Evolutionary conservation across 345 rosid genomes (phyloP), one percentile per base, ranked within the genome.

Genomic region (Angophora floribunda): DNA sequence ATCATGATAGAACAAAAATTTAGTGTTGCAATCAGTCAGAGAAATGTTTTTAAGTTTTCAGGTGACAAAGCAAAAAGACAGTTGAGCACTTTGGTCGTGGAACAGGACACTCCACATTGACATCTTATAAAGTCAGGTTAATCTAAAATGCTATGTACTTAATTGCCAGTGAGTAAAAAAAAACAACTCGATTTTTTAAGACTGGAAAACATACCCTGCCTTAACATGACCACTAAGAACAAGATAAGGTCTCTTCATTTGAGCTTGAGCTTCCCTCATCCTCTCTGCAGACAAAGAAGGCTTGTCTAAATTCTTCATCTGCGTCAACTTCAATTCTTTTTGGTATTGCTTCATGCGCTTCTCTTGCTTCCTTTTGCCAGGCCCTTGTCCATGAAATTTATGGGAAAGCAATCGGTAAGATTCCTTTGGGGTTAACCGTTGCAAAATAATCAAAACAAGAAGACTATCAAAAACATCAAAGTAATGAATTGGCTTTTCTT

Each of bases 301-400:
- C 17, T 99, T 98, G 92, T 98, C 99, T 47, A 99, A 93, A 92
- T 95, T 98, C 90, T 98, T 98, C 99, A 98, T 97, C 92, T 96
- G 97, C 96, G 97, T 97, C 89, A 97, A 91, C 92, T 97, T 98
- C 93, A 95, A 91, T 88, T 98, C 99, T 91, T 98, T 98, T 57
- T 92, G 94, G 90, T 91, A 96, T 92, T 97, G 99, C 92, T 95
- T 97, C 96, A 94, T 93, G 88, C 97, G 93, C 90, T 98, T 98
- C 90, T 98, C 99, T 94, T 94, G 99, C 95, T 98, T 97, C 98
- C 92, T 95, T 91, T 98, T 98, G 32, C 99, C 99, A 59, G 99
- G 99, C 14, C 98, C 99, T 90, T 98, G 97, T n/a, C 99, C 99
- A 70, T 98, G 99, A 90, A 98, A 98, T 87, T 93, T 97, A 91